These are phyloP conservation scores for Volvox africanus DNA, from an alignment of 139 green algal genomes.

Conservation along the genomic window DNA sequence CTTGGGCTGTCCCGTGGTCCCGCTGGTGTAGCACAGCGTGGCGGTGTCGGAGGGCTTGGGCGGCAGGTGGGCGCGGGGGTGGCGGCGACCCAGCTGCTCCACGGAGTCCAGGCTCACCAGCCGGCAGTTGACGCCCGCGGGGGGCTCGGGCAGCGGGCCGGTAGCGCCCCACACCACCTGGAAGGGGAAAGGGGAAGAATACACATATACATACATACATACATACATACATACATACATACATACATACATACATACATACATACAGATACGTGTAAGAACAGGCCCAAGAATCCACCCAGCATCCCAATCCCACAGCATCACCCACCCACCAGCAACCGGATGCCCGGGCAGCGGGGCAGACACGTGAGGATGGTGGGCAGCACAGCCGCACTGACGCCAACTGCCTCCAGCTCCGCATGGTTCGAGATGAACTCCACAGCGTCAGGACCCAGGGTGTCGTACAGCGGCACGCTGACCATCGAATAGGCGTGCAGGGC, in stretches of 20 bases:
- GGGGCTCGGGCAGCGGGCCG: constrained; percentile 65
- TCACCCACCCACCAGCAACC: constrained; percentile 77
- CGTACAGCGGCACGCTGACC: constrained; percentile 95
- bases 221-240: too few species aligned
- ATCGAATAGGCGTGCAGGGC: constrained; percentile 91
- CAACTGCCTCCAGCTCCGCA: constrained; percentile 89
- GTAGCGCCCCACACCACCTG: constrained; percentile 74
- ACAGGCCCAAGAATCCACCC: too few species aligned
- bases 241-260: too few species aligned
- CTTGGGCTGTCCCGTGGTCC: constrained; percentile 92
- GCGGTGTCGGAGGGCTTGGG: constrained; percentile 84
- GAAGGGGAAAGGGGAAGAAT: neutral
- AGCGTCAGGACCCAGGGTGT: constrained; percentile 94
- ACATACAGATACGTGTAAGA: too few species aligned
- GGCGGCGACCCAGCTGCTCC: constrained; percentile 71
- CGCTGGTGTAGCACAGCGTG: constrained; percentile 97
- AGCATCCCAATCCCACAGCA: too few species aligned
- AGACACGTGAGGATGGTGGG: constrained; percentile 83
- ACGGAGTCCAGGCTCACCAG: constrained; percentile 79
- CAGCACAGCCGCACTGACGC: constrained; percentile 78
- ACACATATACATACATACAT: too few species aligned
- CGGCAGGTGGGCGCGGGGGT: constrained; percentile 86
- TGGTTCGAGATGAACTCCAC: constrained; percentile 97
- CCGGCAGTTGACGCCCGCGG: constrained; percentile 51
- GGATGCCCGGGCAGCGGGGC: constrained; percentile 79